phyloP scores from a whole-genome alignment of 805 yeast genomes.

The Barnettozyma salicaria region DNA sequence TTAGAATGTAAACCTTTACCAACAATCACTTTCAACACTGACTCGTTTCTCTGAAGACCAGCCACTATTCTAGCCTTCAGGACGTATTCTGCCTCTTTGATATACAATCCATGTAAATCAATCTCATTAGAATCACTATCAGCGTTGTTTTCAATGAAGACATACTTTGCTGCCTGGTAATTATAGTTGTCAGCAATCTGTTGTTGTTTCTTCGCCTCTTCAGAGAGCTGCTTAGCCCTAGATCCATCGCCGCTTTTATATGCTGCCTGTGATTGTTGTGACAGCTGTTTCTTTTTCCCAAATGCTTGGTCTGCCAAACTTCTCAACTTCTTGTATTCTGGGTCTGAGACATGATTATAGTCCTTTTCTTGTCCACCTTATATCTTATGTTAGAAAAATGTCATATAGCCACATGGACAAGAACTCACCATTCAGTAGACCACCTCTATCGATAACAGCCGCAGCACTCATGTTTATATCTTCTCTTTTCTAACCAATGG shows the following conservation, averaged over 20 bases:
- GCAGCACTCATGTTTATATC: conserved; percentile 10
- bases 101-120: conserved; percentile 87
- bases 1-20: conserved; percentile 89
- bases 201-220: conserved; percentile 55
- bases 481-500: too few species aligned
- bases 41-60: conserved; percentile 51
- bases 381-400: neutral
- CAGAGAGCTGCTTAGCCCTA: conserved; percentile 67
- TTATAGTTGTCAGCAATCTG: conserved; percentile 63
- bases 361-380: conserved; percentile 11
- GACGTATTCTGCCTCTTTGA: conserved; percentile 79
- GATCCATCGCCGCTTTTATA: conserved; percentile 68
- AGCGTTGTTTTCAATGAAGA: conserved; percentile 79
- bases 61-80: conserved; percentile 68
- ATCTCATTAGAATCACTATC: conserved; percentile 84
- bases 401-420: neutral
- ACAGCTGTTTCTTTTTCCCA: conserved; percentile 46
- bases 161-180: conserved; percentile 82
- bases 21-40: conserved; percentile 72
- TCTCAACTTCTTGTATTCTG: conserved; percentile 57
- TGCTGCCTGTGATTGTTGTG: conserved; percentile 70
- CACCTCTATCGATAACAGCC: conserved; percentile 9
- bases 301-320: conserved; percentile 63
- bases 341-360: conserved; percentile 16
- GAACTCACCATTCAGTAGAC: conserved; percentile 6